Evolutionary conservation across 768 basidiomycete species (phyloP).

Genomic region (Baorangia bicolor): DNA sequence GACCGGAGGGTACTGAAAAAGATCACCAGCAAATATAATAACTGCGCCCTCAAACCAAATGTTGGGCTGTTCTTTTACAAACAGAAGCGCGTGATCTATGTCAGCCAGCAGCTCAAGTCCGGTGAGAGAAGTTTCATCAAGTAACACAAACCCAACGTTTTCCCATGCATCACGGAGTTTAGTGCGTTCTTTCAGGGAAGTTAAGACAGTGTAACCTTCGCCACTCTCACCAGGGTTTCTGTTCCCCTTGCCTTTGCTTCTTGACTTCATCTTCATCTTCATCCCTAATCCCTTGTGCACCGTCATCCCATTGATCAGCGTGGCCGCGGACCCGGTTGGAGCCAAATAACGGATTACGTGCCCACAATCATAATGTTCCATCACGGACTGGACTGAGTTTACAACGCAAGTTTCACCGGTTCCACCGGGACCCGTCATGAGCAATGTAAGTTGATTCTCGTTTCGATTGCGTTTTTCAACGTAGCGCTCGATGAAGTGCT

Average conservation of each 20-base stretch:
- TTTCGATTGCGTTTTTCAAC: no score
- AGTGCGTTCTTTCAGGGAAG: neutral
- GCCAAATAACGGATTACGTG: no score
- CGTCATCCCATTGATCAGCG: no score
- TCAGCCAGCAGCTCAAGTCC: neutral
- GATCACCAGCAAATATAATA: slow-evolving; percentile 36
- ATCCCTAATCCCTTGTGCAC: slow-evolving; percentile 27
- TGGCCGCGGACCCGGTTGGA: no score
- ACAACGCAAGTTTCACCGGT: no score
- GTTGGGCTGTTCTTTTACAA: slow-evolving; percentile 22
- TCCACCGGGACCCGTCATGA: no score
- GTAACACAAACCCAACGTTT: neutral
- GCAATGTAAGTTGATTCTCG: no score
- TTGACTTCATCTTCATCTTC: slow-evolving; percentile 11
- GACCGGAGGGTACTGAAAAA: slow-evolving; percentile 35
- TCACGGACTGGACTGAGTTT: no score
- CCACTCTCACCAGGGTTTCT: neutral
- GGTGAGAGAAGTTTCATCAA: neutral
- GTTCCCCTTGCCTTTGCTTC: slow-evolving; percentile 13
- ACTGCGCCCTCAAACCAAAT: slow-evolving; percentile 31
- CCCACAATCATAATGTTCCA: no score
- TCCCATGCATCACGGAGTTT: neutral
- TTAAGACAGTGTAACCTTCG: neutral
- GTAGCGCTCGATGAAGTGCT: no score
- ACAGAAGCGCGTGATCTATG: slow-evolving; percentile 28